Evolutionary conservation across 805 yeast species (phyloP).

Genomic region (Metschnikowia arizonensis): DNA sequence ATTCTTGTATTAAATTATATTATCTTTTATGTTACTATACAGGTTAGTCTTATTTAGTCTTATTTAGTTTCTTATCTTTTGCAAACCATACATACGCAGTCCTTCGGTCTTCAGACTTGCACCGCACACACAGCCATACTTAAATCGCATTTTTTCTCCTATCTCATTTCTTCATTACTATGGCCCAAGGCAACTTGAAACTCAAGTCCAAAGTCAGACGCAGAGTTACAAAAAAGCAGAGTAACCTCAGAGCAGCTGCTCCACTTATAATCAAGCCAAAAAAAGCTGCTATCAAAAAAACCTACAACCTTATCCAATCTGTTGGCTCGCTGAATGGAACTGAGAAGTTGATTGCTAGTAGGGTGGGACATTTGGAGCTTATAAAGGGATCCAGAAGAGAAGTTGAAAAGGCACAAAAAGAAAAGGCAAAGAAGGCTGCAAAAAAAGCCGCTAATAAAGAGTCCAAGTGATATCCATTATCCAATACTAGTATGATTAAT

Average conservation of each 20-base stretch:
- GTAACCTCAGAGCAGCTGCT: slow-evolving; percentile 62
- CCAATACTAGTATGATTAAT: slow-evolving; percentile 1
- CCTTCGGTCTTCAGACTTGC: background rate
- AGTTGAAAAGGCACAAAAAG: slow-evolving; percentile 59
- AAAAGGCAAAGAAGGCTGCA: slow-evolving; percentile 21
- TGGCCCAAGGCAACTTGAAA: slow-evolving; percentile 76
- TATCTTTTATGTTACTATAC: too few species aligned
- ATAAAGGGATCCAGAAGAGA: slow-evolving; percentile 87
- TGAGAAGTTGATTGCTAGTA: slow-evolving; percentile 79
- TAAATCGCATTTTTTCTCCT: slow-evolving; percentile 1
- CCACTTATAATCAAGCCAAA: slow-evolving; percentile 69
- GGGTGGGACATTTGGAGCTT: slow-evolving; percentile 92
- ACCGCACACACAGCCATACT: background rate
- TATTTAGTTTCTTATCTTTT: too few species aligned
- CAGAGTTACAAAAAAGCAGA: slow-evolving; percentile 63
- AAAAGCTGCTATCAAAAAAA: slow-evolving; percentile 45
- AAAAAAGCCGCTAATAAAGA: slow-evolving; percentile 13
- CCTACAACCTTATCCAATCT: slow-evolving; percentile 54
- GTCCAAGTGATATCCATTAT: background rate
- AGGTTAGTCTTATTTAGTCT: too few species aligned
- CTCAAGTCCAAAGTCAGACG: slow-evolving; percentile 45
- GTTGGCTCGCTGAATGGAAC: slow-evolving; percentile 40
- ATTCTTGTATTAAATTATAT: too few species aligned
- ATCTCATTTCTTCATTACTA: slow-evolving; percentile 20
- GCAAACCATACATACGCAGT: background rate